Base-by-base conservation (phyloP, 2,329 filamentous ascomycete species). In the Aspergillus pseudoterreus region DNA sequence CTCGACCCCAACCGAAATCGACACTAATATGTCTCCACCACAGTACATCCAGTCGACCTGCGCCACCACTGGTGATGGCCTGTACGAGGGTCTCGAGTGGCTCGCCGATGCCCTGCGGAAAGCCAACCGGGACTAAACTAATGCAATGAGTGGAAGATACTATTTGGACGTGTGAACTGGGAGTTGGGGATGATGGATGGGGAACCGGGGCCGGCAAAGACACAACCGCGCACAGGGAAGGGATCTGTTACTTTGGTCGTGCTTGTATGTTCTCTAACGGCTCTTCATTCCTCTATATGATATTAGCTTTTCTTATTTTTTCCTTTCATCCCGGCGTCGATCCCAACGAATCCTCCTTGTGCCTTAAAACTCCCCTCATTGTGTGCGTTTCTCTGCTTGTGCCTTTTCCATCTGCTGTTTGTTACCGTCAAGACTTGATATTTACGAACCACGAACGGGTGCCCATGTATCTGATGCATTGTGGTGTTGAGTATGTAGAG, bases 21-120 rank as follows among this genome's bases (percentile, higher is more conserved):
- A 12, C 27, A 3, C 14, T 10, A 50, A 64, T 70, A 53, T 69
- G 55, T 47, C 17, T 19, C 6, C 17, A 46, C 2, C 52, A 43
- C 61, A 92, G 92, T 97, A 95, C 83, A 97, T 97, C 79, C 92
- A 97, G 91, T 96, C 92, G 62, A 97, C 94, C 74, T 97, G 92
- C 81, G 92, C 92, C 75, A 97, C 94, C 65, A 96, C 92, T 63
- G 92, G 92, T 84, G 94, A 97, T 77, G 92, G 92, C 90, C 88
- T 97, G 70, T 97, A 97, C 78, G 92, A 97, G 81, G 92, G 92
- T 86, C 90, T 97, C 70, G 92, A 92, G 80, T 92, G 89, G 88
- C 85, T 92, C 71, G 87, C 87, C 74, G 86, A 83, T 74, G 88
- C 87, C 70, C 85, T 94, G 75, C 84, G 86, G 76, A 92, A 92